Percentiles rank a stretch among this genome's conserved stretches.
Conservation (phyloP, 371 early-diverging fungal species). For the Furculomyces boomerangus region DNA sequence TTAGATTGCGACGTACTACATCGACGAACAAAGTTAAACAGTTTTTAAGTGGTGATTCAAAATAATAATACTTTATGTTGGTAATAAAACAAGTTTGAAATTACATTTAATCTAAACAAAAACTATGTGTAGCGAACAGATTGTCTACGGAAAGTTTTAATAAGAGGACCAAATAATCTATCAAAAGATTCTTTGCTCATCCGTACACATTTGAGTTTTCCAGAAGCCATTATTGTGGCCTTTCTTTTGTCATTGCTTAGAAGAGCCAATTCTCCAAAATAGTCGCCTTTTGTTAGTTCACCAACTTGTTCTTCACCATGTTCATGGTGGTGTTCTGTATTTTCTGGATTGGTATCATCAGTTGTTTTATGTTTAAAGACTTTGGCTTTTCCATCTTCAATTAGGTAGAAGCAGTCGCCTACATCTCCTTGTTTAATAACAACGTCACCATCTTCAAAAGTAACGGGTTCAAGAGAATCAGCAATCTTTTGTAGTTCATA, state of each 20-base stretch:
- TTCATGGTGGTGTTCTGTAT: constrained; percentile 30
- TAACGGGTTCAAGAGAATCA: constrained; percentile 74
- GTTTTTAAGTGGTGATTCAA: background rate
- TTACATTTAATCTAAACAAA: background rate
- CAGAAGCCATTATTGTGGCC: constrained; percentile 78
- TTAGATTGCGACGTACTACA: background rate
- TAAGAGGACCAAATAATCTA: constrained; percentile 79
- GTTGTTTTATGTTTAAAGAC: constrained; percentile 19
- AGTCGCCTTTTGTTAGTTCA: constrained; percentile 65
- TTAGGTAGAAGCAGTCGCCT: constrained; percentile 66
- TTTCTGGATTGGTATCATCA: too few relatives aligned
- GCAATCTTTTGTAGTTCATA: constrained; percentile 91
- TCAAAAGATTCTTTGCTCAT: constrained; percentile 83
- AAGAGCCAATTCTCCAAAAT: constrained; percentile 94
- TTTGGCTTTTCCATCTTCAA: constrained; percentile 75
- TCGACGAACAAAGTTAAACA: background rate
- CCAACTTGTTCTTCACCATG: constrained; percentile 61
- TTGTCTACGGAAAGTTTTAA: constrained; percentile 39
- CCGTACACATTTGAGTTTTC: constrained; percentile 78
- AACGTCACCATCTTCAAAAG: constrained; percentile 56
- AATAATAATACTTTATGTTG: background rate
- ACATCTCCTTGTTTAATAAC: constrained; percentile 79
- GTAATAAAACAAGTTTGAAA: background rate
- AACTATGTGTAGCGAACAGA: constrained; percentile 2
- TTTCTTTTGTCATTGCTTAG: constrained; percentile 79